A percentile compares a stretch with the other conserved stretches of the same genome.
Conservation (phyloP, 2,329 filamentous ascomycete species). For the Hysterium pulicare region DNA sequence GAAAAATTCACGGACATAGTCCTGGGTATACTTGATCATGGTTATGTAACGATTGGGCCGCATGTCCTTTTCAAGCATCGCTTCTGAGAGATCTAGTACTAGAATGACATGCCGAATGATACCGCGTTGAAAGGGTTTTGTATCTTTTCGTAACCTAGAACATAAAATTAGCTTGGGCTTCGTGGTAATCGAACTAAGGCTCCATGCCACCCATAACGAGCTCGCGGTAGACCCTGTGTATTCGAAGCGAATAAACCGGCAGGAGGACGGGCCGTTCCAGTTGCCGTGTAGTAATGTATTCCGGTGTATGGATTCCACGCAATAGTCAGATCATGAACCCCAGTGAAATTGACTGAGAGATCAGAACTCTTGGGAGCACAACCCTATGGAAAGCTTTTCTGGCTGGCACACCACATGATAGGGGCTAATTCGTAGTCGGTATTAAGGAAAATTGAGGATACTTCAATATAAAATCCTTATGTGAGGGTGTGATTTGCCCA, state of each 20-base stretch:
- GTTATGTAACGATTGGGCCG: slow-evolving; percentile 83
- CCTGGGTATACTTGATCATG: slow-evolving; percentile 74
- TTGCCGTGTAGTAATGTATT: background rate
- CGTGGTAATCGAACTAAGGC: background rate
- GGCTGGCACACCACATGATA: no score
- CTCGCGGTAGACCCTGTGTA: background rate
- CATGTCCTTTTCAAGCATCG: slow-evolving; percentile 94
- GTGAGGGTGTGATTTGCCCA: no score
- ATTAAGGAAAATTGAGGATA: no score
- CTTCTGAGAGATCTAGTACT: slow-evolving; percentile 85
- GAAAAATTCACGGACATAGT: slow-evolving; percentile 92
- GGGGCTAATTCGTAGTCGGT: no score
- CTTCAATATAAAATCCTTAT: no score
- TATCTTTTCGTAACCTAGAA: slow-evolving; percentile 77
- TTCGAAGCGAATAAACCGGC: background rate
- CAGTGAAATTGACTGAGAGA: no score
- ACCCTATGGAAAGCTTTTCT: no score
- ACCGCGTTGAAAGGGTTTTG: slow-evolving; percentile 89
- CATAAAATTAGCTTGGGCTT: slow-evolving; percentile 14
- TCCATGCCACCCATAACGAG: background rate
- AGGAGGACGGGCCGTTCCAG: background rate
- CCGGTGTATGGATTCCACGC: background rate
- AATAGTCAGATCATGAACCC: background rate
- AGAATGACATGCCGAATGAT: slow-evolving; percentile 96
- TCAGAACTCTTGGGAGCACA: no score